phyloP scores from a whole-genome alignment of 495 filamentous ascomycete genomes.

The Podospora conica region DNA sequence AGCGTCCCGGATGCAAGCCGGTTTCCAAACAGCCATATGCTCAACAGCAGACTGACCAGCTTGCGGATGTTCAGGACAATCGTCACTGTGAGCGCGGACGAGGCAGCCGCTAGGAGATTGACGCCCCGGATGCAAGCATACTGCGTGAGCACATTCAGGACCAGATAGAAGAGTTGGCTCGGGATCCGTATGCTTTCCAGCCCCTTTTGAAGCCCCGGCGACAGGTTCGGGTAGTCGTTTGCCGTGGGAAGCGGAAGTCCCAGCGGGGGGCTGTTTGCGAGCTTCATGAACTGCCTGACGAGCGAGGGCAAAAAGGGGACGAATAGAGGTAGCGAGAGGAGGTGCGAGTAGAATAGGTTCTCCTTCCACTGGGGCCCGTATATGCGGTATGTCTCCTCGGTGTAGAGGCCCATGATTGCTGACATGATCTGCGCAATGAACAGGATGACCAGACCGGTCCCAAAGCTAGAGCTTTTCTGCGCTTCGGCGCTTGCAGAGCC shows the following conservation, averaged over 20 bases:
- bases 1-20: constrained; percentile 65
- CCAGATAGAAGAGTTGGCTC: constrained; percentile 62
- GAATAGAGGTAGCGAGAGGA: constrained; percentile 67
- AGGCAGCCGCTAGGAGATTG: constrained; percentile 77
- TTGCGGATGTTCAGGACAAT: constrained; percentile 95
- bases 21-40: constrained; percentile 92
- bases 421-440: constrained; percentile 85
- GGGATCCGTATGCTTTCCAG: constrained; percentile 49
- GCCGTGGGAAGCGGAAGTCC: constrained; percentile 31
- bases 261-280: constrained; percentile 45
- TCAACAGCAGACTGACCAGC: constrained; percentile 81
- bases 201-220: constrained; percentile 25
- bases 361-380: constrained; percentile 93
- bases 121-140: constrained; percentile 93
- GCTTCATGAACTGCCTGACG: constrained; percentile 42
- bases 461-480: constrained; percentile 40
- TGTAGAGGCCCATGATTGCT: constrained; percentile 91
- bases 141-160: constrained; percentile 83
- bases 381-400: constrained; percentile 75
- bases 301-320: constrained; percentile 50
- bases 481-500: constrained; percentile 25
- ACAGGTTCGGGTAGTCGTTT: constrained; percentile 23
- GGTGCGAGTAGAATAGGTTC: constrained; percentile 89
- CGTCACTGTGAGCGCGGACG: constrained; percentile 88
- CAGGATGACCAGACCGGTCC: constrained; percentile 76